A percentile compares a stretch with the other conserved stretches of the same genome.
Evolutionary conservation across 2,329 filamentous ascomycete species (phyloP).

Genomic region (Aaosphaeria arxii): DNA sequence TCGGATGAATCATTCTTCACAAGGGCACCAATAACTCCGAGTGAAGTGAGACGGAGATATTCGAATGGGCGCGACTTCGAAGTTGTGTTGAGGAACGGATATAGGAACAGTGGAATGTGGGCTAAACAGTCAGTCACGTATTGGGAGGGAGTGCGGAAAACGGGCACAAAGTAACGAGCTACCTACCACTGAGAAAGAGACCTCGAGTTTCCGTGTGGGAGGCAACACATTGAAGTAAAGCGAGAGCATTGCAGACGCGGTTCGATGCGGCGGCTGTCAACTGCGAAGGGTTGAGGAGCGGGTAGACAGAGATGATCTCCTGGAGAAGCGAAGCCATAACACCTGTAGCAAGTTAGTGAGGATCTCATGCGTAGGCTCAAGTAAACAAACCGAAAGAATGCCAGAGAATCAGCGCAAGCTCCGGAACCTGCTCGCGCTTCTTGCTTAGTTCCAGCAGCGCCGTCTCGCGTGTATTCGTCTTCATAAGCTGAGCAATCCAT

Average conservation of each 20-base stretch:
- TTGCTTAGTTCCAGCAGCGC: slow-evolving; percentile 95
- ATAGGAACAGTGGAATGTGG: slow-evolving; percentile 95
- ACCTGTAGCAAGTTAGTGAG: slow-evolving; percentile 50
- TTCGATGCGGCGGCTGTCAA: slow-evolving; percentile 97
- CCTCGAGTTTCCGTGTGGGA: slow-evolving; percentile 95
- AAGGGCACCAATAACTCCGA: slow-evolving; percentile 93
- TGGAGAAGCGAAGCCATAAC: slow-evolving; percentile 98
- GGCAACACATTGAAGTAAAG: slow-evolving; percentile 92
- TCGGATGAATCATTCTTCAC: slow-evolving; percentile 99
- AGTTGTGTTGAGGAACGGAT: slow-evolving; percentile 97
- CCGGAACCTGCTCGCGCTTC: slow-evolving; percentile 96
- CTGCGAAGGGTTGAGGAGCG: slow-evolving; percentile 91
- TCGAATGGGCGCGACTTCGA: slow-evolving; percentile 98
- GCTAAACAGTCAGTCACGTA: slow-evolving; percentile 51
- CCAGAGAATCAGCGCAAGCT: slow-evolving; percentile 94
- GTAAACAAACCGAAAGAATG: slow-evolving; percentile 80
- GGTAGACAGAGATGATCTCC: slow-evolving; percentile 99
- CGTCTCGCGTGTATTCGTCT: slow-evolving; percentile 81
- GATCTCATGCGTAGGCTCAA: too few relatives aligned
- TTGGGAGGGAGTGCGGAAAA: neutral
- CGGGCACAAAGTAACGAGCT: neutral
- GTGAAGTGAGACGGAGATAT: slow-evolving; percentile 90
- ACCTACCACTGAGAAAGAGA: slow-evolving; percentile 82
- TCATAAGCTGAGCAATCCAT: slow-evolving; percentile 89
- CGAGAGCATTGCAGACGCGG: slow-evolving; percentile 93